phyloP scores from a whole-genome alignment of 1,284 basidiomycete genomes.

The Volvariella surrecta region DNA sequence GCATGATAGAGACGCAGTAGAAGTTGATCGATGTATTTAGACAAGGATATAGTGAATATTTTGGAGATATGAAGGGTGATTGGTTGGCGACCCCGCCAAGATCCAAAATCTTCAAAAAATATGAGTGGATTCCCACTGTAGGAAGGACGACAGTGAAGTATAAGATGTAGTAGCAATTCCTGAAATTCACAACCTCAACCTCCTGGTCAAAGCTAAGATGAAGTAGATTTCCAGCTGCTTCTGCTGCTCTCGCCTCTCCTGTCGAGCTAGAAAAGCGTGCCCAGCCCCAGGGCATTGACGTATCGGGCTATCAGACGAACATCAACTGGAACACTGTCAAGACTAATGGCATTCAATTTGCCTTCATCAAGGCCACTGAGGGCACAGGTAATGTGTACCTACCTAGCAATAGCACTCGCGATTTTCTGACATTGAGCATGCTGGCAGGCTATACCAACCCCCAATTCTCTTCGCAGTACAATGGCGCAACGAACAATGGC shows the following conservation, averaged over 20 bases:
- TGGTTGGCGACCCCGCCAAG: too few relatives aligned
- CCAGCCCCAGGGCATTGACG: slow-evolving; percentile 41
- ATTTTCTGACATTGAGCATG: not conserved
- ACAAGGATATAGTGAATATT: too few relatives aligned
- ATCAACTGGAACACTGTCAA: slow-evolving; percentile 48
- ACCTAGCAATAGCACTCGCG: not conserved
- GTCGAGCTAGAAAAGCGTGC: slow-evolving; percentile 19
- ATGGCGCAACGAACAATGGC: slow-evolving; percentile 43
- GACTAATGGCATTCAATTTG: slow-evolving; percentile 50
- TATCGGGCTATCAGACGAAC: slow-evolving; percentile 44
- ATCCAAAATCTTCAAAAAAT: too few relatives aligned
- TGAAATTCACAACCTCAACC: too few relatives aligned
- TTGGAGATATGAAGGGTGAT: too few relatives aligned
- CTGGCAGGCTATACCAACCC: slow-evolving; percentile 14
- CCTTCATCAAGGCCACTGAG: slow-evolving; percentile 67
- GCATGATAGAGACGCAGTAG: too few relatives aligned
- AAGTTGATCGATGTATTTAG: too few relatives aligned
- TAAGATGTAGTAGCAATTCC: too few relatives aligned
- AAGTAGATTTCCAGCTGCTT: slow-evolving; percentile 5
- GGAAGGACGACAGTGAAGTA: too few relatives aligned
- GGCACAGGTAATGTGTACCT: slow-evolving; percentile 33
- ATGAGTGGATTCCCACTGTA: too few relatives aligned
- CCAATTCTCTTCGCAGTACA: slow-evolving; percentile 42
- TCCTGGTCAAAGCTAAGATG: too few relatives aligned
- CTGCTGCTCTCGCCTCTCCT: slow-evolving; percentile 2